Conservation (phyloP, 2,329 filamentous ascomycete genomes). For the Exophiala calicioides region DNA sequence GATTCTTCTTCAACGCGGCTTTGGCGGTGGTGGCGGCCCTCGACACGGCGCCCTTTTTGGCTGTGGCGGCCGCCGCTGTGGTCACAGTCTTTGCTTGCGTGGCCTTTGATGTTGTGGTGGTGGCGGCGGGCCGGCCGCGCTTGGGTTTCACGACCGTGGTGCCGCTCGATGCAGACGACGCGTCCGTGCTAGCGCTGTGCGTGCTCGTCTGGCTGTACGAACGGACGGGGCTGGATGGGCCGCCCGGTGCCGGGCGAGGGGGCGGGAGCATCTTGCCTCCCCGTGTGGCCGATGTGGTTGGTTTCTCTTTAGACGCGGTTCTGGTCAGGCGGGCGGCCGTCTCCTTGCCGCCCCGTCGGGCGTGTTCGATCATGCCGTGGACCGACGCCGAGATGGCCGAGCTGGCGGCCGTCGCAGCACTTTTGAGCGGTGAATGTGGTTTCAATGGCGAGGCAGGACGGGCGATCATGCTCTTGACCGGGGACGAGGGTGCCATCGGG, state of each 20-base stretch:
- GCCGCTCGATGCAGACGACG: constrained; percentile 20
- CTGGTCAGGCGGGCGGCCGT: constrained; percentile 25
- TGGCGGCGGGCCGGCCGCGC: constrained; percentile 20
- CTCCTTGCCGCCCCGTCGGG: constrained; percentile 27
- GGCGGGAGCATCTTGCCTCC: constrained; percentile 32
- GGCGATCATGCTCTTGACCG: constrained; percentile 50
- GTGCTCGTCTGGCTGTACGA: constrained; percentile 25
- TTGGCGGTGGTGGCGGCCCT: constrained; percentile 22
- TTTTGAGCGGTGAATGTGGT: constrained; percentile 59
- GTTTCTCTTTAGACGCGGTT: constrained; percentile 30
- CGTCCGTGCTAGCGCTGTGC: constrained; percentile 24
- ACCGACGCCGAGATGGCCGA: constrained; percentile 28
- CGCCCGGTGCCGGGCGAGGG: constrained; percentile 20
- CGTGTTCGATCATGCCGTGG: constrained; percentile 29
- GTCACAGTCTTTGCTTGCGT: constrained; percentile 3
- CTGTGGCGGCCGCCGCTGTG: constrained; percentile 1
- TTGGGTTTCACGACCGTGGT: constrained; percentile 30
- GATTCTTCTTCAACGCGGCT: constrained; percentile 31
- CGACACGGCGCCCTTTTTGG: constrained; percentile 19
- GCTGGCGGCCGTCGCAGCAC: constrained; percentile 36
- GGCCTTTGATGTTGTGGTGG: constrained; percentile 12
- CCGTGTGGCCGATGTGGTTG: constrained; percentile 8
- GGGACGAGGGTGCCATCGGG: constrained; percentile 38
- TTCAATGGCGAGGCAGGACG: constrained; percentile 46
- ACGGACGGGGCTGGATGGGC: constrained; percentile 24